A percentile compares a stretch with the other conserved stretches of the same genome.
These are phyloP conservation scores for Amanita pallidorosea DNA, from an alignment of 768 basidiomycete species.

Conservation along the genomic window DNA sequence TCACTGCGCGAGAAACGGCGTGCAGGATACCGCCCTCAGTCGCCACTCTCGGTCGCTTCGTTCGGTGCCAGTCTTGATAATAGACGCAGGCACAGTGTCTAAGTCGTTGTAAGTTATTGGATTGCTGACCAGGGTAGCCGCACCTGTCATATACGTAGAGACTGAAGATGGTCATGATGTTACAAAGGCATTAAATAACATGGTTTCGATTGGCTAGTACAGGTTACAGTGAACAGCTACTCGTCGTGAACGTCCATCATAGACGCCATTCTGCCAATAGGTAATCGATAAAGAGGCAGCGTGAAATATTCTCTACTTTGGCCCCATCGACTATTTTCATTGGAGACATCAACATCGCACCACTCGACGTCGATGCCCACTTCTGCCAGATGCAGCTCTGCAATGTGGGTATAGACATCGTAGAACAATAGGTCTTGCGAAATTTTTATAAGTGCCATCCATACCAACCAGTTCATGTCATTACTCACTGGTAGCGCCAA, in stretches of 20 bases:
- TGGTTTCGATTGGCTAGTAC: too few relatives aligned
- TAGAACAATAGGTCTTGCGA: slow-evolving; percentile 75
- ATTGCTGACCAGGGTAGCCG: not conserved
- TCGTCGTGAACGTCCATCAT: not conserved
- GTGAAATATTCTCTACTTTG: slow-evolving; percentile 68
- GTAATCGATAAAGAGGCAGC: slow-evolving; percentile 64
- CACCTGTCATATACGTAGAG: slow-evolving; percentile 91
- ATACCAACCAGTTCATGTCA: not conserved
- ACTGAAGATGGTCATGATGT: slow-evolving; percentile 78
- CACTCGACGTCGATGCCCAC: slow-evolving; percentile 73
- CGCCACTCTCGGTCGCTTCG: slow-evolving; percentile 62
- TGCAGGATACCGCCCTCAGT: slow-evolving; percentile 64
- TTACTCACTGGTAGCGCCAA: slow-evolving; percentile 82
- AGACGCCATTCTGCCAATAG: slow-evolving; percentile 30
- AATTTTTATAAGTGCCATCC: not conserved
- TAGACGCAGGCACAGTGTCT: slow-evolving; percentile 91
- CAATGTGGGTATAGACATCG: slow-evolving; percentile 80
- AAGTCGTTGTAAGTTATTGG: not conserved
- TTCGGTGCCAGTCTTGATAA: slow-evolving; percentile 93
- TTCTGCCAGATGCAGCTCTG: slow-evolving; percentile 78
- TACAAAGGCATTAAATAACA: too few relatives aligned
- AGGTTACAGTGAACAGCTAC: too few relatives aligned
- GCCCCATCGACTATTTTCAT: slow-evolving; percentile 59
- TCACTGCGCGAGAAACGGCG: slow-evolving; percentile 68
- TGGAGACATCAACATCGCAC: slow-evolving; percentile 64